These are phyloP conservation scores for Diversispora eburnea DNA, from an alignment of 192 early-diverging fungal species.

Conservation along the genomic window DNA sequence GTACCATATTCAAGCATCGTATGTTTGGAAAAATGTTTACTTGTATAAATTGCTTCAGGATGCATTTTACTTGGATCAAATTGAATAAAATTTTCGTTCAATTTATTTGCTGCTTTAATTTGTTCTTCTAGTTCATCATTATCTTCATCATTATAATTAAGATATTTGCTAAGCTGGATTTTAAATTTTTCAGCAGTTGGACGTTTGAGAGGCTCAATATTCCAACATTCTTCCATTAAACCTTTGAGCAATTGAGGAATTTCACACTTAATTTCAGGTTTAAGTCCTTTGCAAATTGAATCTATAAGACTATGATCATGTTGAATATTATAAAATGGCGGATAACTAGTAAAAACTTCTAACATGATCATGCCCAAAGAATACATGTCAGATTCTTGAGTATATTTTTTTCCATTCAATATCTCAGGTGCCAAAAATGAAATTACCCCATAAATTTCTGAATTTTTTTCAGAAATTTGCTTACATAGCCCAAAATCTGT, in stretches of 20 bases:
- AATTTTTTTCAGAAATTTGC: background rate
- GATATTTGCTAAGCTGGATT: background rate
- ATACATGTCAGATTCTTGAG: constrained; percentile 33
- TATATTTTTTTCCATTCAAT: background rate
- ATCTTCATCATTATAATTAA: background rate
- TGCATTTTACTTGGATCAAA: background rate
- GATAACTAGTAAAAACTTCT: constrained; percentile 36
- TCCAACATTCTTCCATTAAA: constrained; percentile 37
- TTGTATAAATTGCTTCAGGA: background rate
- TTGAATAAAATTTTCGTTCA: background rate
- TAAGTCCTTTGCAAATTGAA: constrained; percentile 26
- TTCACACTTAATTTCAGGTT: constrained; percentile 32
- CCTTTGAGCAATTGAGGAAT: constrained; percentile 32
- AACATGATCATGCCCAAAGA: constrained; percentile 43
- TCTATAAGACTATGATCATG: constrained; percentile 25
- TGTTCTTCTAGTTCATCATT: background rate
- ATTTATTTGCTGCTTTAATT: background rate
- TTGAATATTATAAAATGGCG: constrained; percentile 34
- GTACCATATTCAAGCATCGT: no score
- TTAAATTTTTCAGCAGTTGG: background rate
- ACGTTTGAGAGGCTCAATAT: constrained; percentile 29
- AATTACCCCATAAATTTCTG: constrained; percentile 31
- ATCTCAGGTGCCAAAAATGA: constrained; percentile 39
- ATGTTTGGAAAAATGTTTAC: background rate
- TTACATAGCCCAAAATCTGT: constrained; percentile 35